Base-by-base conservation (phyloP, 2,329 filamentous ascomycete species). In the Stagonosporopsis vannaccii region DNA sequence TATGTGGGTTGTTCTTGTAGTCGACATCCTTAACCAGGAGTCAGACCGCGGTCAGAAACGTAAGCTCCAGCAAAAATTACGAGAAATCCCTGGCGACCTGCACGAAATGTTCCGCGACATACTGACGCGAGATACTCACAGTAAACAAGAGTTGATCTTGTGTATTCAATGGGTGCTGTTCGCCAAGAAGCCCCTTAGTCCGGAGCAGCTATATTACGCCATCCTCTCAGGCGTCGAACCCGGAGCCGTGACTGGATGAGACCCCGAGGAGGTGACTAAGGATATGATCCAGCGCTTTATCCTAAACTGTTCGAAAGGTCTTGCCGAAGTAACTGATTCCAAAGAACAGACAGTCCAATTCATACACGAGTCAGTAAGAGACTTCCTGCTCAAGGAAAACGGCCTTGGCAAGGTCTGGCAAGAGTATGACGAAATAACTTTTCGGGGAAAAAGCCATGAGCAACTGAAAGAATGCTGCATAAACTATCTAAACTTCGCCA, bases 101-200 rank as follows among this genome's bases (percentile, higher is more conserved):
- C 4, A 75, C 32, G 72, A 81, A 0, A 62, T 88, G 0, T 87
- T 88, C 56, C 74, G 72, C 2, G 71, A 83, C 15, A 63, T 66
- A 5, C 39, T 68, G 8, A 77, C 54, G 0, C 75, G 82, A 15
- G 84, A 88, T 22, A 28, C 54, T 4, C 30, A 48, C 12, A 54
- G 61, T 17, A 58, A 41, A 36, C 49, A 61, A 8, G 41, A 40
- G 9, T 47, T 62, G 2, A 22, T 63, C 0, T 12, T 66, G 4
- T 67, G 61, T 28, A 59, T 69, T 5, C 63, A 65, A 19, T 64
- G 58, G 61, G 42, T 70, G 1, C 63, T 70, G 11, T 67, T 64
- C 26, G 52, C 64, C 0, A 61, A 37, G 35, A 36, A 56, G 12
- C 51, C 58, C 7, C 25, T 68, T 0, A 63, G 46, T 41, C 62